These are phyloP conservation scores for Colletotrichum ledebouriae DNA, from an alignment of 2,329 filamentous ascomycete genomes.

Conservation along the genomic window DNA sequence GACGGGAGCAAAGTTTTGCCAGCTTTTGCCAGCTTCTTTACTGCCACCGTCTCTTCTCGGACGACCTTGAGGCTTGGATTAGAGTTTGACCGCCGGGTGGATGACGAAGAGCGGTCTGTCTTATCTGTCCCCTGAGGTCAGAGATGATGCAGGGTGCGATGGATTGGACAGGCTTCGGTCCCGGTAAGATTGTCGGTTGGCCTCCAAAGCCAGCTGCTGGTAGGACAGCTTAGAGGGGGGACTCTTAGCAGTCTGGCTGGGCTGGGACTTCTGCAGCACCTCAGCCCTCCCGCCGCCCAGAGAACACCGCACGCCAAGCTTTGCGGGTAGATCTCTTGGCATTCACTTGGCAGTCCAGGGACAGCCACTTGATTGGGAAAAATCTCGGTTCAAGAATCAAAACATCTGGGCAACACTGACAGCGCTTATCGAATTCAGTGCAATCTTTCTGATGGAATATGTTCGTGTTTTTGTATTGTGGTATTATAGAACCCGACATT, in stretches of 20 bases:
- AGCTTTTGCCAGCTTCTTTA: not conserved
- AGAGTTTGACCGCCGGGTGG: conserved; percentile 2
- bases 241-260: not conserved
- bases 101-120: conserved; percentile 15
- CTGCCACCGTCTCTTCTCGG: not conserved
- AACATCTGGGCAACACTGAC: not conserved
- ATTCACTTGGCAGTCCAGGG: conserved; percentile 33
- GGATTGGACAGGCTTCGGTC: too few relatives aligned
- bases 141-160: conserved; percentile 4
- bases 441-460: not conserved
- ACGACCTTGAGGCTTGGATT: not conserved
- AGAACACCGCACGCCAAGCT: conserved; percentile 34
- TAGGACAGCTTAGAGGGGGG: too few relatives aligned
- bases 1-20: conserved; percentile 2
- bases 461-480: not conserved
- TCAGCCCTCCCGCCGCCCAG: conserved; percentile 12
- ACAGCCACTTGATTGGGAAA: not conserved
- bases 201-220: conserved; percentile 6
- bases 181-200: conserved; percentile 1
- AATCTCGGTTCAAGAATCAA: conserved; percentile 3
- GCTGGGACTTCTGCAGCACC: conserved; percentile 7
- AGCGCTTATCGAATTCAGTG: not conserved
- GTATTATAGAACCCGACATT: conserved; percentile 13
- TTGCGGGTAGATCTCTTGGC: conserved; percentile 41
- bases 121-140: not conserved